A percentile compares a stretch with the other conserved stretches of the same genome.
Evolutionary conservation across 352 stramenopile genomes (phyloP).

Genomic region (Phytophthora foliorum): DNA sequence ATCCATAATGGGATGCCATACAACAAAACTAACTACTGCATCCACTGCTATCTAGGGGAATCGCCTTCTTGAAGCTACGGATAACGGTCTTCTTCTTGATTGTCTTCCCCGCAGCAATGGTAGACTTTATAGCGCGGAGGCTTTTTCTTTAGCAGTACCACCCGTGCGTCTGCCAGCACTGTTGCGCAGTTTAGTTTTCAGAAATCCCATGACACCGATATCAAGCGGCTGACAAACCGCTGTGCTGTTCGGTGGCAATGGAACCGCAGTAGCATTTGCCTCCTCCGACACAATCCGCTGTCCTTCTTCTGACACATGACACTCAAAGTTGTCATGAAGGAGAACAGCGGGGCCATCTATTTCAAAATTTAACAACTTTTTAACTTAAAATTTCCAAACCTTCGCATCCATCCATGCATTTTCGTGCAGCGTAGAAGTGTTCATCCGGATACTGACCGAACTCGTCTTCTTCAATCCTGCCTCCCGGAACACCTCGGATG

Average conservation of each 20-base stretch:
- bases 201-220: neutral
- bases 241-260: conserved; percentile 2
- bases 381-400: conserved; percentile 14
- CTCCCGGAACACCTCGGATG: neutral
- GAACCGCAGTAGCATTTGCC: neutral
- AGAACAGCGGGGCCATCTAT: conserved; percentile 9
- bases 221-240: too few species aligned
- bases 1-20: too few species aligned
- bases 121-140: conserved; percentile 2
- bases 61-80: conserved; percentile 11
- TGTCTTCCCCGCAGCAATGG: neutral
- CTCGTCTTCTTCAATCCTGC: neutral
- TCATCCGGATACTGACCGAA: neutral
- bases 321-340: conserved; percentile 2
- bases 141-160: conserved; percentile 4
- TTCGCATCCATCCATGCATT: conserved; percentile 1
- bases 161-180: neutral
- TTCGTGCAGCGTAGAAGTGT: conserved; percentile 10
- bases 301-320: neutral
- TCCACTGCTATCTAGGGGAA: conserved; percentile 6
- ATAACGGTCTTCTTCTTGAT: conserved; percentile 4
- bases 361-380: conserved; percentile 12
- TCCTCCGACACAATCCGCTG: neutral
- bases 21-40: too few species aligned
- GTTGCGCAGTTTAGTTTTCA: neutral